A percentile compares a stretch with the other conserved stretches of the same genome.
phyloP scores from a whole-genome alignment of 331 rosid genomes.

The Malus hybrid region DNA sequence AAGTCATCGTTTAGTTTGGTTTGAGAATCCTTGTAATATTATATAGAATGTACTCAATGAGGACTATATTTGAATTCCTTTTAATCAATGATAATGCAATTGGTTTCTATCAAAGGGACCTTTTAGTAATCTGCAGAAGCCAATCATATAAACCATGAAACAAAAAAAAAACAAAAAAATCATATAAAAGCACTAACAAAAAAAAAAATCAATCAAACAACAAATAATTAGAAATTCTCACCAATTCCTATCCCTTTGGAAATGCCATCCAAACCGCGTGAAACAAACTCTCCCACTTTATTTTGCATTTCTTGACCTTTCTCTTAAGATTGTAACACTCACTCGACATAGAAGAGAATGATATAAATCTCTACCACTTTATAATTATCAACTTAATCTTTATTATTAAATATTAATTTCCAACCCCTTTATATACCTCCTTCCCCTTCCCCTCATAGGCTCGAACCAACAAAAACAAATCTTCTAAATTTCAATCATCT shows the following conservation, averaged over 20 bases:
- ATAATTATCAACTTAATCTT: not conserved
- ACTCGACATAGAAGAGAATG: constrained; percentile 14
- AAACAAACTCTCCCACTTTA: not conserved
- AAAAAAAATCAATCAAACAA: not conserved
- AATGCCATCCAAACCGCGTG: constrained; percentile 3
- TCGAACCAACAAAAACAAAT: constrained; percentile 3
- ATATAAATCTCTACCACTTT: not conserved
- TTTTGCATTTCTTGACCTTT: not conserved
- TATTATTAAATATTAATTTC: constrained; percentile 16
- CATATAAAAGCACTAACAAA: not conserved
- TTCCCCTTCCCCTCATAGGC: not conserved
- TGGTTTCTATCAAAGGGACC: constrained; percentile 12
- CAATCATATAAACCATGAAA: not conserved
- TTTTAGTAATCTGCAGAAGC: constrained; percentile 11
- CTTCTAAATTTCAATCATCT: not conserved
- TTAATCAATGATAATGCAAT: not conserved
- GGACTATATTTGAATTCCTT: not conserved
- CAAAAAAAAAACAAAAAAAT: no score
- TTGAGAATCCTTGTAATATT: not conserved
- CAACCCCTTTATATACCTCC: constrained; percentile 44
- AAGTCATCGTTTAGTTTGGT: not conserved
- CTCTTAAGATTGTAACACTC: not conserved
- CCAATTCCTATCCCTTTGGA: not conserved
- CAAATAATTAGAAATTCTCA: not conserved
- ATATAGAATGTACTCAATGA: not conserved